Percentiles rank a stretch among this genome's conserved stretches.
Evolutionary conservation across 331 rosid species (phyloP).

Genomic region (Acacia pycnantha): DNA sequence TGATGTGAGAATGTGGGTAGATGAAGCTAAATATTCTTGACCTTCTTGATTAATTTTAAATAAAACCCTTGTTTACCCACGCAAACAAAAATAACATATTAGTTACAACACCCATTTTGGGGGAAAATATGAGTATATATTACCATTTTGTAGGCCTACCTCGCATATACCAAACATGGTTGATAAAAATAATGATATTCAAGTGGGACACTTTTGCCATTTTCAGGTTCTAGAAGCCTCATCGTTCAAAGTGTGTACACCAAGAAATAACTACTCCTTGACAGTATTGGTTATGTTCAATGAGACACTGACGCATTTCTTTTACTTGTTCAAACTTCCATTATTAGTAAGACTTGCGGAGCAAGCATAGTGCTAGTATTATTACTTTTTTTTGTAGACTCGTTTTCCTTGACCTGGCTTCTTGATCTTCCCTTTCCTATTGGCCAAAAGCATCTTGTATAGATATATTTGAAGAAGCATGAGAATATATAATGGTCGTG

Average conservation of each 20-base stretch:
- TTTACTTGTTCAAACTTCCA: not conserved
- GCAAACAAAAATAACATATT: not conserved
- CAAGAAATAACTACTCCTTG: not conserved
- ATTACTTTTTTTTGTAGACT: not conserved
- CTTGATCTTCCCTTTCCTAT: no score
- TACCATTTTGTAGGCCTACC: not conserved
- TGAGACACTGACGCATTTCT: not conserved
- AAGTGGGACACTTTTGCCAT: not conserved
- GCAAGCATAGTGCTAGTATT: constrained; percentile 1
- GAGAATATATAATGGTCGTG: not conserved
- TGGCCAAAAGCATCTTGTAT: not conserved
- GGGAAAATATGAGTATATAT: not conserved
- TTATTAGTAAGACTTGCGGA: not conserved
- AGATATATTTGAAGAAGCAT: not conserved
- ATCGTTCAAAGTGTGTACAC: not conserved
- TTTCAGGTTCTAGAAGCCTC: no score
- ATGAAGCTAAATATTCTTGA: not conserved
- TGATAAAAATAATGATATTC: not conserved
- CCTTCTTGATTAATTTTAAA: not conserved
- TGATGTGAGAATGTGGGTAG: not conserved
- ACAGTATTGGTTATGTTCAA: not conserved
- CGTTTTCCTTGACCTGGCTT: not conserved
- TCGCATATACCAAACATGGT: not conserved
- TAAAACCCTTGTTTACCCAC: not conserved
- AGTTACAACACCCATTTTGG: not conserved